Evolutionary conservation across 2,329 filamentous ascomycete species (phyloP), one percentile per base, ranked within the genome.

Genomic region (Fusarium torreyae): DNA sequence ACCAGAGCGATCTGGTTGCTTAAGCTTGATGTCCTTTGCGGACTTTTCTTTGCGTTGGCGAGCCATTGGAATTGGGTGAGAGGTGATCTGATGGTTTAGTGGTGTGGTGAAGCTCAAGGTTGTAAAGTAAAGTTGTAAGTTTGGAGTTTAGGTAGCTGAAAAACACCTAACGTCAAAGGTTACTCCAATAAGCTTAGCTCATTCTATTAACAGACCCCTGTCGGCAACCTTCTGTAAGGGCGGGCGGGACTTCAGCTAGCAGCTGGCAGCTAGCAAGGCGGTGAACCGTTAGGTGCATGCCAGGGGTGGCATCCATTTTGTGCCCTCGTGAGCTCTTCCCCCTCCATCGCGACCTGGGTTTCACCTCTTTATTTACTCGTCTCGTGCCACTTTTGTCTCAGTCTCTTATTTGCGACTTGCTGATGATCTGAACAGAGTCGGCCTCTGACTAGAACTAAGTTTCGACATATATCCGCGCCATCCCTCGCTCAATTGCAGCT

Each of bases 1-100:
- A 2, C 79, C 86, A 51, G 88, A 88, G 63, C 90, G 88, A 79
- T 94, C 89, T 33, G 92, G 91, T n/a, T 92, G 89, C 52, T 83
- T 81, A 61, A 94, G 84, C 70, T 89, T 88, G 77, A 92, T 86
- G 61, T 85, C 80, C 67, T 78, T 77, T 43, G 84, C 79, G 46
- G 80, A 79, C 71, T 83, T 81, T 58, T 85, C 81, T 68, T 83
- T 86, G 49, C 85, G 84, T 71, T 84, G 83, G 69, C 80, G 82
- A 55, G 82, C 84, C 86, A 87, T 86, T 57, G 36, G 18, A 3
- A 38, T 67, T 44, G 45, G n/a, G 14, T 13, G 24, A 40, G 43
- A n/a, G 54, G 22, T n/a, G 33, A 48, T 51, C 33, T 31, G 57
- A 57, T 36, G 28, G 28, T 22, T 31, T 42, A 22, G 42, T 61